Conservation (phyloP, 1,284 basidiomycete species). For the Apiotrichum sp. region DNA sequence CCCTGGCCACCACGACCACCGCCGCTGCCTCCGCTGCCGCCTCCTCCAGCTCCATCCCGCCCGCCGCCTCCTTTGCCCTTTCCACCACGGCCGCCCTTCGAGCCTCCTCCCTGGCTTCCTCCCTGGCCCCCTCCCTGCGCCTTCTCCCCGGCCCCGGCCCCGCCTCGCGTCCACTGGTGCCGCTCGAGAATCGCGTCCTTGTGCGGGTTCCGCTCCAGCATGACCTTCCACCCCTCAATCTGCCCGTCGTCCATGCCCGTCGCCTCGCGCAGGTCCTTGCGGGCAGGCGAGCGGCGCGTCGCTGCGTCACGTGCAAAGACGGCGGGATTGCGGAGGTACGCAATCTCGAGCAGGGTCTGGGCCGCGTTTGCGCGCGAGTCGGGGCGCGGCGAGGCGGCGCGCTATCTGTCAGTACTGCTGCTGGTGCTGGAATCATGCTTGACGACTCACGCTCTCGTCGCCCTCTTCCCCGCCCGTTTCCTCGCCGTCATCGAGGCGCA, state of each 20-base stretch:
- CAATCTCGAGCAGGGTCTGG: constrained; percentile 65
- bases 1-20: constrained; percentile 24
- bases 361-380: background rate
- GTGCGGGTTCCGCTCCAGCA: constrained; percentile 66
- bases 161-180: constrained; percentile 21
- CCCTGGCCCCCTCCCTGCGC: background rate
- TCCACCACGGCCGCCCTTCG: background rate
- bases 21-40: constrained; percentile 15
- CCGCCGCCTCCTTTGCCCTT: background rate
- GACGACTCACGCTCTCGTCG: background rate
- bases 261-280: constrained; percentile 59
- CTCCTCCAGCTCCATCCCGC: background rate
- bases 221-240: constrained; percentile 79
- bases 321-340: constrained; percentile 66
- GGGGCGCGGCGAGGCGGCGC: background rate
- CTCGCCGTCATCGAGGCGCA: constrained; percentile 24
- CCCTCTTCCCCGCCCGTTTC: constrained; percentile 16
- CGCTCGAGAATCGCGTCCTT: constrained; percentile 45
- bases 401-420: background rate
- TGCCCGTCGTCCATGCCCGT: constrained; percentile 67
- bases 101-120: background rate
- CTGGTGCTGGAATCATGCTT: no score
- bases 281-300: constrained; percentile 61
- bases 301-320: constrained; percentile 68
- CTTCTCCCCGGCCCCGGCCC: background rate